Evolutionary conservation across 1,139 yeast genomes (phyloP).

Genomic region (Saccharomyces hybrid): DNA sequence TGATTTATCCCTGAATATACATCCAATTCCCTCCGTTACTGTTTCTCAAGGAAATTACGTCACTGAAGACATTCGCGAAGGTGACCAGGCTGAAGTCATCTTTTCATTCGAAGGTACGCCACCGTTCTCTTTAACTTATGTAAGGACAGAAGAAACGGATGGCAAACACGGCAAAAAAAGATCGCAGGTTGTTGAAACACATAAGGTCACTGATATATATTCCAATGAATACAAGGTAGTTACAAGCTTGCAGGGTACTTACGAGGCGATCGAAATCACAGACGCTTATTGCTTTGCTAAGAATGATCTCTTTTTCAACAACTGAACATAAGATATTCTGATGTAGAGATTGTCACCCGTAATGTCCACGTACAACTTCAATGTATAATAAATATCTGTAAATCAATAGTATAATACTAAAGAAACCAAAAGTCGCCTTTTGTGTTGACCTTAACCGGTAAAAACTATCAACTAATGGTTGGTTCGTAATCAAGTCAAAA

Average conservation of each 20-base stretch:
- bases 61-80: conserved; percentile 81
- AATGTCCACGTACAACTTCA: neutral
- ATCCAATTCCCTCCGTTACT: conserved; percentile 84
- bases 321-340: conserved; percentile 5
- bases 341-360: neutral
- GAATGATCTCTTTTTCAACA: conserved; percentile 32
- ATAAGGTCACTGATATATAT: conserved; percentile 62
- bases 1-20: conserved; percentile 49
- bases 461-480: too few relatives aligned
- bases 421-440: neutral
- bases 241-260: conserved; percentile 86
- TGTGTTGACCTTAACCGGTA: too few relatives aligned
- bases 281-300: conserved; percentile 67
- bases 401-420: conserved; percentile 4
- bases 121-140: conserved; percentile 54
- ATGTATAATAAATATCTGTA: neutral
- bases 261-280: conserved; percentile 80
- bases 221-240: conserved; percentile 60
- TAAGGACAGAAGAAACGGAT: conserved; percentile 41
- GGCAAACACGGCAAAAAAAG: conserved; percentile 30
- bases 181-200: conserved; percentile 63
- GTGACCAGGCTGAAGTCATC: conserved; percentile 68
- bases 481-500: neutral
- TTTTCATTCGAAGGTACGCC: conserved; percentile 69
- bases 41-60: conserved; percentile 69